Base-by-base conservation (phyloP, 805 yeast species). In the Candida morakotiae region DNA sequence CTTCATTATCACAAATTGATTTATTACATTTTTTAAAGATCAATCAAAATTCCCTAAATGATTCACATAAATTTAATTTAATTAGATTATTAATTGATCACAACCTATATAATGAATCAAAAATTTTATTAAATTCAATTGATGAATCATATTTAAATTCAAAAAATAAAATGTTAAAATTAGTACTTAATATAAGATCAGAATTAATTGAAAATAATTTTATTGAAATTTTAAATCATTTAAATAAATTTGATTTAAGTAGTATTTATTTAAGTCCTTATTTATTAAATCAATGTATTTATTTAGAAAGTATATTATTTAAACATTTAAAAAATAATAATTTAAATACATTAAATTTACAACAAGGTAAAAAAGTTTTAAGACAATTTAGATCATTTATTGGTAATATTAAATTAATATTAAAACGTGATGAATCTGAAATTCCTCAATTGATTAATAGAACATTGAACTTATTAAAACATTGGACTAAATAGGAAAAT, bases 351-450 rank as follows among this genome's bases (percentile, higher is more conserved):
- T 15, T 14, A 5, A 26, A 30, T 11, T 23, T 35, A 8, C 17
- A 23, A 5, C 4, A 20, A 8, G 42, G 35, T 9, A 35, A 34
- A 26, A n/a, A 5, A 7, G 11, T 22, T 2, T 37, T 56, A 18
- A 31, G 23, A 7, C 46, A 44, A 31, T 37, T 63, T 20, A 48
- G 51, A 24, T 62, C 61, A 1, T 53, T 65, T 28, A 58, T 66
- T 15, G 69, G 68, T 7, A 69, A 66, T 47, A 51, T 63, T 6
- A 46, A 51, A 3, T 40, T 52, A 11, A 52, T 69, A n/a, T 38
- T 67, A 23, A 46, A 52, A 11, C 52, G 55, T 26, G 70, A 65
- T 37, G 52, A 53, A n/a, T 27, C 27, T 6, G 69, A 64, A 29
- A 41, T 64, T 13, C 36, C 44, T 5, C 36, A 25, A 10, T 44